Conservation (phyloP, 805 yeast genomes). For the Ogataea corticis region DNA sequence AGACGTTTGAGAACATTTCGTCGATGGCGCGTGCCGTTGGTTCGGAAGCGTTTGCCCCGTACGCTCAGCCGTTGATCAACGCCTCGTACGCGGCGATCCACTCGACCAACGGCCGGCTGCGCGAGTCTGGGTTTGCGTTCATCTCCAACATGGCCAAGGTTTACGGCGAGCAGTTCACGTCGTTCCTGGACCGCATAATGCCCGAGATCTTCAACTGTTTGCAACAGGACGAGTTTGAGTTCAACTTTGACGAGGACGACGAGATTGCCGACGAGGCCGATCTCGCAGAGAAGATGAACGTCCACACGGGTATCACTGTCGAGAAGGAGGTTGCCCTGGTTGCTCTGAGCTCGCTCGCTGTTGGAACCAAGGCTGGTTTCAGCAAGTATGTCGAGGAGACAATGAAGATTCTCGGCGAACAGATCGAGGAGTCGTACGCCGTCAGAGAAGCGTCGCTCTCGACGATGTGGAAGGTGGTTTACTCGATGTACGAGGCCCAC, state of each 20-base stretch:
- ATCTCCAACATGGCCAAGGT: conserved; percentile 93
- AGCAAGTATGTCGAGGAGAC: conserved; percentile 74
- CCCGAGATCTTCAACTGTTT: conserved; percentile 84
- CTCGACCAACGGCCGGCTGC: conserved; percentile 77
- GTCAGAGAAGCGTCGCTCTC: conserved; percentile 84
- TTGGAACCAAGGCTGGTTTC: conserved; percentile 81
- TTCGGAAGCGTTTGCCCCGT: conserved; percentile 79
- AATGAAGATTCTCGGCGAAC: conserved; percentile 61
- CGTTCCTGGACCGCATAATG: conserved; percentile 77
- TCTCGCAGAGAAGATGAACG: conserved; percentile 70
- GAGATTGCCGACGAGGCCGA: conserved; percentile 58
- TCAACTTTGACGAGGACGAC: conserved; percentile 57
- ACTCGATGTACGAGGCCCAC: conserved; percentile 60
- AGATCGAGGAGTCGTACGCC: conserved; percentile 85
- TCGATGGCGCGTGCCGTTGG: conserved; percentile 98
- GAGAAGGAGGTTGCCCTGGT: conserved; percentile 96
- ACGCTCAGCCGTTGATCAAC: conserved; percentile 84
- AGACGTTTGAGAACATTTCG: conserved; percentile 89
- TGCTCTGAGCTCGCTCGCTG: conserved; percentile 84
- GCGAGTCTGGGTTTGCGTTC: conserved; percentile 94
- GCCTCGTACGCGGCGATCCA: conserved; percentile 80
- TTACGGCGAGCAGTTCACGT: conserved; percentile 85
- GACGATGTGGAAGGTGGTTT: conserved; percentile 80
- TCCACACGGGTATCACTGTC: conserved; percentile 91
- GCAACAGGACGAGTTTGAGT: conserved; percentile 81